phyloP scores from a whole-genome alignment of 805 yeast species.

The Barnettozyma populi region DNA sequence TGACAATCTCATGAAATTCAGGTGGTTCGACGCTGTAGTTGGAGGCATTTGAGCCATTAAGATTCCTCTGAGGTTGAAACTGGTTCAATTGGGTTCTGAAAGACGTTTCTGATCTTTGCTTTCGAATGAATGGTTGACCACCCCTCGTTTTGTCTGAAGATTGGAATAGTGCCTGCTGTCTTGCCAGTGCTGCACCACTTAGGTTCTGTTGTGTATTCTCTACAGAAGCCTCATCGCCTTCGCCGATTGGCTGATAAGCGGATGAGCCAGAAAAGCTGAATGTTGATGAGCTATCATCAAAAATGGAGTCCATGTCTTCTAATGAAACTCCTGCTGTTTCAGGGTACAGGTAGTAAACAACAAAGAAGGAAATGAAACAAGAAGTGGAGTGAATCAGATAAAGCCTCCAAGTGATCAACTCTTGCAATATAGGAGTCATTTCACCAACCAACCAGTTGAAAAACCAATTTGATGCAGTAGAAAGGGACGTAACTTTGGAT shows the following conservation, averaged over 20 bases:
- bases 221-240: background rate
- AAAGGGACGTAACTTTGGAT: constrained; percentile 84
- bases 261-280: constrained; percentile 26
- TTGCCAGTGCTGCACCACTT: constrained; percentile 39
- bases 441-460: constrained; percentile 91
- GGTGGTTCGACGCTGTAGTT: constrained; percentile 32
- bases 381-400: constrained; percentile 78
- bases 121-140: constrained; percentile 19
- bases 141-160: background rate
- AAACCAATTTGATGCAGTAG: constrained; percentile 91
- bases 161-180: constrained; percentile 30
- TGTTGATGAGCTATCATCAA: constrained; percentile 57
- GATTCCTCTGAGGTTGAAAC: constrained; percentile 8
- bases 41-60: constrained; percentile 9
- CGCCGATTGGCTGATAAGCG: constrained; percentile 9
- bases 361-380: constrained; percentile 66
- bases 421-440: constrained; percentile 82
- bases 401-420: constrained; percentile 68
- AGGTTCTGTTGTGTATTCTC: constrained; percentile 11
- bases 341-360: constrained; percentile 71
- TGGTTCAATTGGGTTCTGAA: constrained; percentile 20
- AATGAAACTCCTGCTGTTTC: constrained; percentile 86
- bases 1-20: constrained; percentile 31
- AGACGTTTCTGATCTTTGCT: constrained; percentile 21
- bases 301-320: constrained; percentile 89